Evolutionary conservation across 345 rosid species (phyloP).

Genomic region (Ailanthus altissimus): DNA sequence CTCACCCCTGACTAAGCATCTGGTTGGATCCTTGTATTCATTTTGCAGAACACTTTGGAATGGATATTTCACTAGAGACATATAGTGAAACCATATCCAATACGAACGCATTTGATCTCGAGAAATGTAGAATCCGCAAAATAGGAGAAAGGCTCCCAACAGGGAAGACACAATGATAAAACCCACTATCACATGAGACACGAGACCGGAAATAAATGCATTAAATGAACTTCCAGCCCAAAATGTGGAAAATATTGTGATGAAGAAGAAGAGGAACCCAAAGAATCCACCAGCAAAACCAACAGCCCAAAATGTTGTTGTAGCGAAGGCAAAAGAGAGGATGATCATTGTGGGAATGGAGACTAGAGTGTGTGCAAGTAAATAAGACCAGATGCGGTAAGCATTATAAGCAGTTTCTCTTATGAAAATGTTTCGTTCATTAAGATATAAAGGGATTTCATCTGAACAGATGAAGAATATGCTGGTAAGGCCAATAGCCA

Average conservation of each 20-base stretch:
- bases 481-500: conserved; percentile 47
- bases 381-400: conserved; percentile 50
- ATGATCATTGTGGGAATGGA: conserved; percentile 44
- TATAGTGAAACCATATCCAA: conserved; percentile 41
- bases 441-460: conserved; percentile 52
- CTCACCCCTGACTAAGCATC: conserved; percentile 36
- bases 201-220: conserved; percentile 47
- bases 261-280: conserved; percentile 50
- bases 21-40: conserved; percentile 27
- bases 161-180: conserved; percentile 31
- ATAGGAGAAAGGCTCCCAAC: conserved; percentile 35
- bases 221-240: conserved; percentile 42
- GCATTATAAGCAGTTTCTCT: conserved; percentile 61
- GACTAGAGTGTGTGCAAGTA: conserved; percentile 49
- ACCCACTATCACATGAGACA: conserved; percentile 44
- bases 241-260: conserved; percentile 44
- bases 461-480: conserved; percentile 51
- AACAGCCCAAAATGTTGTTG: conserved; percentile 52
- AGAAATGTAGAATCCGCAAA: conserved; percentile 41
- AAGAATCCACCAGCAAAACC: conserved; percentile 50
- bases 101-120: conserved; percentile 34
- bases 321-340: conserved; percentile 47
- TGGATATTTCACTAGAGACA: conserved; percentile 40
- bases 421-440: conserved; percentile 53
- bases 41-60: conserved; percentile 24